Conservation (phyloP, 192 early-diverging fungal species). For the Jimgerdemannia lactiflua region DNA sequence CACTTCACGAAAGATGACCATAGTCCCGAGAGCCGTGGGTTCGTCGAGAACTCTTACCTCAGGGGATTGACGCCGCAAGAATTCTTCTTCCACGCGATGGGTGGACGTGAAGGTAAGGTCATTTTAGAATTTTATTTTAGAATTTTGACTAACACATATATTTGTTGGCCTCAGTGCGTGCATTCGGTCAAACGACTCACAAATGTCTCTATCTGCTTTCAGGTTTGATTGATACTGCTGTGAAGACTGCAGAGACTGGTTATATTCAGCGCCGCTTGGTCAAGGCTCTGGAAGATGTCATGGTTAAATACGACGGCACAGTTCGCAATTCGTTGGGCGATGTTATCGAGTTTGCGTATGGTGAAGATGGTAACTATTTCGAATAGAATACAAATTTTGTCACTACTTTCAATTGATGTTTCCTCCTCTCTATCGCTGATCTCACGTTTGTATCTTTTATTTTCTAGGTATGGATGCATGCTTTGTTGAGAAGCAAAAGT, state of each 20-base stretch:
- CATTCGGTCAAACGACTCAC: too few relatives aligned
- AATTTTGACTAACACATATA: background rate
- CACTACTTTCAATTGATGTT: background rate
- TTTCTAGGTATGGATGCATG: constrained; percentile 76
- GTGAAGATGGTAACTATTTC: constrained; percentile 76
- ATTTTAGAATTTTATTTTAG: constrained; percentile 2
- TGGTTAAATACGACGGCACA: constrained; percentile 97
- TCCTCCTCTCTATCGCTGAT: background rate
- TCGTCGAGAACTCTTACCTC: constrained; percentile 88
- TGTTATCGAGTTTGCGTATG: constrained; percentile 95
- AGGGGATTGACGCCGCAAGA: constrained; percentile 95
- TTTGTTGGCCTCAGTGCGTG: background rate
- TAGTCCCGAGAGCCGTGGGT: constrained; percentile 85
- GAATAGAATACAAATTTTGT: too few relatives aligned
- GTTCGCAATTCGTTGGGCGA: constrained; percentile 93
- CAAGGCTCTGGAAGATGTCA: constrained; percentile 97
- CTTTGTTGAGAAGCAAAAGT: constrained; percentile 78
- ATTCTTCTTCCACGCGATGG: constrained; percentile 99
- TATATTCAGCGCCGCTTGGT: constrained; percentile 99
- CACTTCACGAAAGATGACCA: constrained; percentile 98
- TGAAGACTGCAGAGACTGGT: constrained; percentile 99
- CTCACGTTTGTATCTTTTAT: background rate
- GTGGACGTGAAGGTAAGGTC: constrained; percentile 89
- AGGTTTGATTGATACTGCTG: constrained; percentile 98
- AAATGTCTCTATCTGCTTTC: background rate